Evolutionary conservation across 2,329 filamentous ascomycete genomes (phyloP).

Genomic region (Claviceps fusiformis): DNA sequence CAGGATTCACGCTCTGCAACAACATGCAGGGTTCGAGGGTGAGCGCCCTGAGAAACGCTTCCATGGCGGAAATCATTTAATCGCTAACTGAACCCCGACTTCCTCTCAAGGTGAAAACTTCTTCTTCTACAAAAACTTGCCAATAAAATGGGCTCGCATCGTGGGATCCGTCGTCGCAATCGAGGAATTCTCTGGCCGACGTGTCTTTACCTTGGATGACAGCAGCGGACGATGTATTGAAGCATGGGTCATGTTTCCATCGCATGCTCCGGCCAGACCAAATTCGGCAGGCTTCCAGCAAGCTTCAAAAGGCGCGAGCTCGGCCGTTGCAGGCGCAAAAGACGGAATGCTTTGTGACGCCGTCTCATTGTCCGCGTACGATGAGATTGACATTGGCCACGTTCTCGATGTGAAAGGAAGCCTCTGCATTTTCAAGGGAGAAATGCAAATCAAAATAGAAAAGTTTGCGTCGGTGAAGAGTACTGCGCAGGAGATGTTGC

Average conservation of each 20-base stretch:
- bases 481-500: constrained; percentile 42
- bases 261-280: neutral
- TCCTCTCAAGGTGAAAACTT: constrained; percentile 32
- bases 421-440: constrained; percentile 31
- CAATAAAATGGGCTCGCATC: constrained; percentile 61
- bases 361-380: constrained; percentile 8
- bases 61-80: neutral
- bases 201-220: constrained; percentile 49
- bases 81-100: neutral
- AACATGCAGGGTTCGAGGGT: constrained; percentile 41
- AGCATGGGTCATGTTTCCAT: constrained; percentile 10
- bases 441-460: constrained; percentile 38
- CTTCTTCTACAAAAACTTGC: constrained; percentile 59
- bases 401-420: constrained; percentile 45
- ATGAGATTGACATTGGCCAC: constrained; percentile 34
- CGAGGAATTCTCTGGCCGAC: constrained; percentile 33
- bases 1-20: constrained; percentile 35
- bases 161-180: constrained; percentile 56
- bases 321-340: neutral
- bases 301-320: neutral
- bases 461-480: constrained; percentile 33
- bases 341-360: neutral
- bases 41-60: constrained; percentile 5
- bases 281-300: neutral
- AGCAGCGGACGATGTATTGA: constrained; percentile 48